Percentiles rank a stretch among this genome's conserved stretches.
Conservation (phyloP, 2,329 filamentous ascomycete species). For the Ceratocystis variospora region DNA sequence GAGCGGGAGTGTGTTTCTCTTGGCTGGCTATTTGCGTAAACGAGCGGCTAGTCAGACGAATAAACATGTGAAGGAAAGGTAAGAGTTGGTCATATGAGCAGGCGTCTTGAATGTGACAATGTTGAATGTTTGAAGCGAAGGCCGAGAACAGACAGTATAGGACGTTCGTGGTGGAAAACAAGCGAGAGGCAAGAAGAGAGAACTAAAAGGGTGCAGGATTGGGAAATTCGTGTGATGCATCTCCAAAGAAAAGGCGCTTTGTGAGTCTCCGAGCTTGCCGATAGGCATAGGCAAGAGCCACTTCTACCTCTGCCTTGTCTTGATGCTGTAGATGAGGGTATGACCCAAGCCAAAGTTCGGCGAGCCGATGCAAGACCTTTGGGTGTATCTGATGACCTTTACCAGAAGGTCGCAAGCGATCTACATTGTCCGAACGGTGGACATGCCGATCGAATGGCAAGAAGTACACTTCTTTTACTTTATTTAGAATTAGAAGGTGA, state of each 20-base stretch:
- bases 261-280: not conserved
- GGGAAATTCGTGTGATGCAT: not conserved
- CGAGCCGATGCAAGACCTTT: not conserved
- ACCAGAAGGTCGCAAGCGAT: not conserved
- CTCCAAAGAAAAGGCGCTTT: not conserved
- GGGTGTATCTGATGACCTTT: not conserved
- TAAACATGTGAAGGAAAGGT: not conserved
- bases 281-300: not conserved
- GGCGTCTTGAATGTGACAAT: not conserved
- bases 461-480: not conserved
- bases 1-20: not conserved
- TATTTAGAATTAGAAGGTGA: not conserved
- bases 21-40: not conserved
- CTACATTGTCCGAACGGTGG: not conserved
- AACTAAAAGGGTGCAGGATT: not conserved
- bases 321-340: not conserved
- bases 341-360: not conserved
- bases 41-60: not conserved
- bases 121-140: not conserved
- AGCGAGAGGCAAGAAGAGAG: not conserved
- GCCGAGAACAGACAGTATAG: not conserved
- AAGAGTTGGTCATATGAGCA: not conserved
- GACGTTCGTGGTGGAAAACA: not conserved
- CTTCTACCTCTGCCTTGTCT: not conserved
- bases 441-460: not conserved